Evolutionary conservation across 805 yeast genomes (phyloP), one percentile per base, ranked within the genome.

Genomic region (Zygosaccharomyces siamensis): DNA sequence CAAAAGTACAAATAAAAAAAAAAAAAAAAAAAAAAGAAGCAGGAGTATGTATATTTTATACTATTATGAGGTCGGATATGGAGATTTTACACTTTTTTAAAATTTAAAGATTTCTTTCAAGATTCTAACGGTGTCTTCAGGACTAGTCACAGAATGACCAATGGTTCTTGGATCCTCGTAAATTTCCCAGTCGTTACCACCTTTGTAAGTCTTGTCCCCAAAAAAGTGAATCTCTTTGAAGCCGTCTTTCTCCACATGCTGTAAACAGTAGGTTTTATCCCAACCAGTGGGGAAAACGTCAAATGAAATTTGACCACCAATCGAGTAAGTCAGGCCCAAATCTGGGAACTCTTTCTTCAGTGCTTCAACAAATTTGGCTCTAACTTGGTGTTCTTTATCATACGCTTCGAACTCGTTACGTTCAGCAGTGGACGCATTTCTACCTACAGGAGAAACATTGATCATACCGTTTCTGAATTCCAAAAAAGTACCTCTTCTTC

Each of bases 201-300:
- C 99, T 74, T 82, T 72, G 78, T 86, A 86, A 58, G 96, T 79
- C 80, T 93, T 93, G 80, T 93, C 99, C 74, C 99, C 99, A 68
- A 93, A 93, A 83, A 93, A 93, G 77, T 93, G 98, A 63, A 93
- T 89, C 61, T 81, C 78, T 64, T 82, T 77, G 76, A 90, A 93
- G 57, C 85, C 82, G 72, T 92, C 97, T 52, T 76, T 71, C 63
- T 74, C 88, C 61, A 93, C 90, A 73, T 92, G 99, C 72, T 85
- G 89, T 68, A 93, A 80, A 72, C 96, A 88, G 77, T 92, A 93
- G 54, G 99, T 93, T 81, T 93, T 93, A 74, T 93, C 99, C 99
- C 99, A 93, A 67, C 99, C 99, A 56, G 97, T 88, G 76, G 99
- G 99, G 92, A 93, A 93, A 56, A 93, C 98, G 66, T 93, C 99